Evolutionary conservation across 345 rosid genomes (phyloP), one percentile per base, ranked within the genome.

Genomic region (Citrus maxima): DNA sequence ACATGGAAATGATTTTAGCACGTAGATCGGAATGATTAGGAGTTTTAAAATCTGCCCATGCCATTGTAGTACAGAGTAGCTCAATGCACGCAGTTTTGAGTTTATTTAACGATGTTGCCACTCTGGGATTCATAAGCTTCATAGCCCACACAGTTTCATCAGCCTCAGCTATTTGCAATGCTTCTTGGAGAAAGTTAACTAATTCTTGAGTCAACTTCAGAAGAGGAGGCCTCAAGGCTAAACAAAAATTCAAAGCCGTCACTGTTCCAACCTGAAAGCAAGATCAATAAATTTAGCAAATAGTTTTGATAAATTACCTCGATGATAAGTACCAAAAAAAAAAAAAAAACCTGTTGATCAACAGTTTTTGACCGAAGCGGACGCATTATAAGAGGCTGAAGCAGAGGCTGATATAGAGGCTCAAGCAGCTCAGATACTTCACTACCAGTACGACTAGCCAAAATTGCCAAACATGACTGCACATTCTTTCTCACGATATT

Each of bases 361-460:
- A 96, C 92, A 83, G 98, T 93, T 87, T 92, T 96, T 28, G 93
- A 89, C 77, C 97, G 90, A 28, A 94, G 97, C 34, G 98, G 97
- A 24, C 98, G 93, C 85, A 87, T 72, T 54, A 96, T 91, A 67
- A 90, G 98, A 76, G 97, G 99, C 88, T 94, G 98, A 78, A 96
- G 94, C 84, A 94, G 78, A 37, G 82, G 89, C 73, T 94, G 99
- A 82, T 94, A 89, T 80, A 93, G 83, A 67, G 95, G 93, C 84
- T 96, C 99, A 73, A 96, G 98, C 87, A 96, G 86, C 84, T 94
- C 99, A 63, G 99, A 88, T 27, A 96, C 95, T 87, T 94, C 99
- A 86, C 99, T 94, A 37, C 98, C 99, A 78, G 98, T 94, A 81
- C 98, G 91, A 87, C 93, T 96, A 56, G 99, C 99, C 89, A 96